phyloP scores from a whole-genome alignment of 805 yeast species.

The Kazachstania kunashirensis region DNA sequence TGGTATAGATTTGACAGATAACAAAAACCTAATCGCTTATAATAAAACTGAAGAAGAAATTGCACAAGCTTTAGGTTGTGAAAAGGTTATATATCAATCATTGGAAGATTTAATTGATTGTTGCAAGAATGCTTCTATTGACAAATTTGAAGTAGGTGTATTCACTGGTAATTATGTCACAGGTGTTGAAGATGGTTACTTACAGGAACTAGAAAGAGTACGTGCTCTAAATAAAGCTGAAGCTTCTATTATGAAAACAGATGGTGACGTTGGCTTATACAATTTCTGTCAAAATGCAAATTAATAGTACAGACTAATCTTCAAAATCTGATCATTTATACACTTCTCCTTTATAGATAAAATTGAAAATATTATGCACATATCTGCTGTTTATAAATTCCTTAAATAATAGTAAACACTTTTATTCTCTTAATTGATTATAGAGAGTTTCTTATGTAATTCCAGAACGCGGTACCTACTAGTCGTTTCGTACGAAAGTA shows the following conservation, averaged over 20 bases:
- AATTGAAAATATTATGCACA: too few species aligned
- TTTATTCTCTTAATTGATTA: too few species aligned
- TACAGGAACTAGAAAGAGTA: slow-evolving; percentile 70
- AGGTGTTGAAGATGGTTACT: slow-evolving; percentile 79
- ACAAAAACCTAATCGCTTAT: slow-evolving; percentile 86
- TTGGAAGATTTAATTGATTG: slow-evolving; percentile 76
- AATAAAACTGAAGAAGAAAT: slow-evolving; percentile 66
- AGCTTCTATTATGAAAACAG: slow-evolving; percentile 58
- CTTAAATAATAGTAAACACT: too few species aligned
- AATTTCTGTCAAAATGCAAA: slow-evolving; percentile 54
- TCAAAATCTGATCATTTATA: too few species aligned
- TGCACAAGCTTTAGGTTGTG: slow-evolving; percentile 76
- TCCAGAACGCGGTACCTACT: too few species aligned
- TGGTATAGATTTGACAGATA: slow-evolving; percentile 95
- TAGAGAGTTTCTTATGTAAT: too few species aligned
- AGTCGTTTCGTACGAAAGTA: too few species aligned
- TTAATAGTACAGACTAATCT: too few species aligned
- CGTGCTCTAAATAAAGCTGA: slow-evolving; percentile 65
- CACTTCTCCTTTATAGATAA: too few species aligned
- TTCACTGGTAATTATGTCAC: slow-evolving; percentile 92
- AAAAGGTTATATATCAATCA: slow-evolving; percentile 79
- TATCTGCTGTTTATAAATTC: too few species aligned
- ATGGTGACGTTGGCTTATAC: slow-evolving; percentile 54
- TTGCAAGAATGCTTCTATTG: slow-evolving; percentile 41
- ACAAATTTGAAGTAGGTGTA: slow-evolving; percentile 87